Evolutionary conservation across 73 alveolate species (phyloP), one percentile per base, ranked within the genome.

Genomic region (Strombidium stylifer): DNA sequence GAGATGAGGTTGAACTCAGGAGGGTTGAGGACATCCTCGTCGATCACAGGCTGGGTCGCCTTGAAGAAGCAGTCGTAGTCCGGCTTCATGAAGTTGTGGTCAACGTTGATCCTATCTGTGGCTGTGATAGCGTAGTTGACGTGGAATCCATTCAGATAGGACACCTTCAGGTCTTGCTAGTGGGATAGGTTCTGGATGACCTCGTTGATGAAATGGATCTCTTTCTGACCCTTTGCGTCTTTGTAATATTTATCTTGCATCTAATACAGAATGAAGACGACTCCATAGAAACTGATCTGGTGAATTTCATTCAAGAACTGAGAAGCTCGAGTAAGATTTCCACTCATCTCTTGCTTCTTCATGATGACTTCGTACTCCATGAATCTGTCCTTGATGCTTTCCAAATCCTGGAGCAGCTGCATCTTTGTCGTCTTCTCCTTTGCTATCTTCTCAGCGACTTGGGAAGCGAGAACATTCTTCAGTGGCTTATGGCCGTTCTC

Each of bases 101-200:
- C 82, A 18, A 69, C 7, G 44, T 35, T 36, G 26, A 39, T 23
- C 20, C 1, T 18, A 3, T 6, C 25, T 24, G 72, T 19, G n/a
- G 32, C 14, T 3, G 72, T 35, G 5, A 53, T 19, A 1, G 72
- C 70, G 18, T 48, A 12, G 31, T 69, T 69, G 23, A 69, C 53
- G 44, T 69, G 82, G 31, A 16, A 69, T 0, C 82, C 82, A 39
- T 69, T 69, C 19, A 48, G 21, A 39, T 35, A 69, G 1, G 82
- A 52, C 7, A 69, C 64, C 30, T 53, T 69, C 15, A 39, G 32
- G 37, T 69, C 72, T 23, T 52, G 53, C 14, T 28, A 12, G 39
- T 69, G 82, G 20, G 62, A 34, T 8, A 69, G 51, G 7, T 21
- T 2, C 14, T 40, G 32, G 30, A 54, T 14, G 14, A 53, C 30